phyloP scores from a whole-genome alignment of 2,329 filamentous ascomycete genomes.

The Dryadomyces quercivorus region DNA sequence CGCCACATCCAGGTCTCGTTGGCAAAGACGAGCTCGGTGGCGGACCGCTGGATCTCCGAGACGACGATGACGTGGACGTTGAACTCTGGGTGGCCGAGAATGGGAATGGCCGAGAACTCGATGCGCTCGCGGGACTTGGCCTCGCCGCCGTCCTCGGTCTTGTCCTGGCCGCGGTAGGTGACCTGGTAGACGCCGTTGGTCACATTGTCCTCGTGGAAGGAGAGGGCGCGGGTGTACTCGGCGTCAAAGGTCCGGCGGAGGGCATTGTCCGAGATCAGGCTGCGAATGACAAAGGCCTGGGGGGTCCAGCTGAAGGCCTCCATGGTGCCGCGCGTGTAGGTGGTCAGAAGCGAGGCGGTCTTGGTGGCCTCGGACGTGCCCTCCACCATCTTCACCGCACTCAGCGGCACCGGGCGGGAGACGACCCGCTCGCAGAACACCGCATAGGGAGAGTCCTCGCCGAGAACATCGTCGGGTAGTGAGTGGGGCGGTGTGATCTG shows the following conservation, averaged over 20 bases:
- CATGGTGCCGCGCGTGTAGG: slow-evolving; percentile 18
- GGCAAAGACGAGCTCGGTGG: slow-evolving; percentile 16
- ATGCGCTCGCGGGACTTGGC: slow-evolving; percentile 15
- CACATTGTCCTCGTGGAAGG: slow-evolving; percentile 17
- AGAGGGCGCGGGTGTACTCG: slow-evolving; percentile 13
- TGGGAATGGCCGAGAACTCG: slow-evolving; percentile 18
- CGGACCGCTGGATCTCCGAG: slow-evolving; percentile 11
- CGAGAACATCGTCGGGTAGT: slow-evolving; percentile 5
- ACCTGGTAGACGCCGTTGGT: slow-evolving; percentile 22
- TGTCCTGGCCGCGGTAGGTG: slow-evolving; percentile 10
- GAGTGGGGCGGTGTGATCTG: slow-evolving; percentile 1
- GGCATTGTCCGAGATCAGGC: slow-evolving; percentile 12
- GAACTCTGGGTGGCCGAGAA: slow-evolving; percentile 15
- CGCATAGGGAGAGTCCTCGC: slow-evolving; percentile 2
- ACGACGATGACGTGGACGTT: slow-evolving; percentile 16
- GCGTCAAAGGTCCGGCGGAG: slow-evolving; percentile 15
- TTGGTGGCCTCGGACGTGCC: background rate
- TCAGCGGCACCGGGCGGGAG: slow-evolving; percentile 2
- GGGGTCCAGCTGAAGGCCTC: slow-evolving; percentile 21
- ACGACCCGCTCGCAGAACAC: slow-evolving; percentile 9
- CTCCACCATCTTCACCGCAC: background rate
- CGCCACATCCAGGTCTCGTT: slow-evolving; percentile 30
- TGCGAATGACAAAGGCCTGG: slow-evolving; percentile 18
- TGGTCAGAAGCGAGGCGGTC: slow-evolving; percentile 14
- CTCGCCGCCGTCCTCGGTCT: background rate